Conservation (phyloP, 805 yeast genomes). For the Ogataea ramenticola region DNA sequence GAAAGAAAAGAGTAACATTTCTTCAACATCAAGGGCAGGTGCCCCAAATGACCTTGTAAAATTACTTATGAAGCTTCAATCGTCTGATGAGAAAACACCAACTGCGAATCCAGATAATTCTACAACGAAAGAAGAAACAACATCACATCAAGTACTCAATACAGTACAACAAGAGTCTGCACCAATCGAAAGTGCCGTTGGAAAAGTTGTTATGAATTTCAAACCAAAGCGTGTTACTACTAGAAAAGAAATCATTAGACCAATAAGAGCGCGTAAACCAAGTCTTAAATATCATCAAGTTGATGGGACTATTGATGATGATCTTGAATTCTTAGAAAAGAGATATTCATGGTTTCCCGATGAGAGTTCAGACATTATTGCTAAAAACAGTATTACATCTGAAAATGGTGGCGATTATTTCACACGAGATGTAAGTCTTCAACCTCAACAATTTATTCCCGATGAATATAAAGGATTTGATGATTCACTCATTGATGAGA, state of each 20-base stretch:
- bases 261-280: not conserved
- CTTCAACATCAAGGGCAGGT: not conserved
- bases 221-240: not conserved
- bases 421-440: no score
- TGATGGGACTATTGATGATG: constrained; percentile 7
- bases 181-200: no score
- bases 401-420: not conserved
- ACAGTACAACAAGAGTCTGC: no score
- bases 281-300: constrained; percentile 15
- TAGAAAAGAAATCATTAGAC: not conserved
- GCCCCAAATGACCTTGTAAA: not conserved
- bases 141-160: no score
- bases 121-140: no score
- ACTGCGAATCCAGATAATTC: no score
- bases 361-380: constrained; percentile 5
- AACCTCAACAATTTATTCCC: no score
- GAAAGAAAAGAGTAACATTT: no score
- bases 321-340: constrained; percentile 12
- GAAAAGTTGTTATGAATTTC: no score
- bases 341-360: constrained; percentile 25
- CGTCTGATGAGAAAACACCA: no score
- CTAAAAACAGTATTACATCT: not conserved
- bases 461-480: constrained; percentile 9
- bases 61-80: not conserved
- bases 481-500: constrained; percentile 27